Percentiles rank a stretch among this genome's conserved stretches.
Evolutionary conservation across 208 protist species (phyloP).

Genomic region (Novymonas esmeraldas): DNA sequence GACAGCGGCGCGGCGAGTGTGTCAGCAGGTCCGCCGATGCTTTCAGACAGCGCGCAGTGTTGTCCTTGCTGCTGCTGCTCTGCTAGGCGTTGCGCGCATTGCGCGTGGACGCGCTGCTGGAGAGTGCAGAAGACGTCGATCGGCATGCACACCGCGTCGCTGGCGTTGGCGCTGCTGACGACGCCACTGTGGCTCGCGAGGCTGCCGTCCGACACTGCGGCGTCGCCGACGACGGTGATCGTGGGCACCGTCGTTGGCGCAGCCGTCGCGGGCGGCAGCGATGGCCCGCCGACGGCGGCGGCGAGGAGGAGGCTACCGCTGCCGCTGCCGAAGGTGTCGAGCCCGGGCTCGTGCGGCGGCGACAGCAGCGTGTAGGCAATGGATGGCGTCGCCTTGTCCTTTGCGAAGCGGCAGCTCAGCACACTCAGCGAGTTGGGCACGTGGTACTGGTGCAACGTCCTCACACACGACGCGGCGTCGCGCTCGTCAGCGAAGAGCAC

Average conservation of each 20-base stretch:
- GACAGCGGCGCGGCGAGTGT: neutral
- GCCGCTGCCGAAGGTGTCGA: neutral
- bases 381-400: slow-evolving; percentile 58
- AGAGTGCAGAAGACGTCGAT: slow-evolving; percentile 25
- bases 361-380: slow-evolving; percentile 31
- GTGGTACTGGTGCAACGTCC: slow-evolving; percentile 20
- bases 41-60: too few relatives aligned
- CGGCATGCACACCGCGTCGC: slow-evolving; percentile 20
- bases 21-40: neutral
- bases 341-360: neutral
- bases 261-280: neutral
- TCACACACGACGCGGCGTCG: slow-evolving; percentile 48
- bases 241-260: neutral
- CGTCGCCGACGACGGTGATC: neutral
- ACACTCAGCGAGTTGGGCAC: slow-evolving; percentile 26
- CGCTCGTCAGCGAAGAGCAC: slow-evolving; percentile 56
- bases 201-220: neutral
- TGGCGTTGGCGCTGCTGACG: neutral
- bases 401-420: slow-evolving; percentile 58
- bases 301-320: neutral
- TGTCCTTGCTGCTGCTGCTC: slow-evolving; percentile 1
- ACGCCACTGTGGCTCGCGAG: neutral
- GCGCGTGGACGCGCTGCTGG: slow-evolving; percentile 19
- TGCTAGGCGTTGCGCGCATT: slow-evolving; percentile 3
- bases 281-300: neutral